Evolutionary conservation across 441 rosid species (phyloP), one percentile per base, ranked within the genome.

Genomic region (Populus hybrid): DNA sequence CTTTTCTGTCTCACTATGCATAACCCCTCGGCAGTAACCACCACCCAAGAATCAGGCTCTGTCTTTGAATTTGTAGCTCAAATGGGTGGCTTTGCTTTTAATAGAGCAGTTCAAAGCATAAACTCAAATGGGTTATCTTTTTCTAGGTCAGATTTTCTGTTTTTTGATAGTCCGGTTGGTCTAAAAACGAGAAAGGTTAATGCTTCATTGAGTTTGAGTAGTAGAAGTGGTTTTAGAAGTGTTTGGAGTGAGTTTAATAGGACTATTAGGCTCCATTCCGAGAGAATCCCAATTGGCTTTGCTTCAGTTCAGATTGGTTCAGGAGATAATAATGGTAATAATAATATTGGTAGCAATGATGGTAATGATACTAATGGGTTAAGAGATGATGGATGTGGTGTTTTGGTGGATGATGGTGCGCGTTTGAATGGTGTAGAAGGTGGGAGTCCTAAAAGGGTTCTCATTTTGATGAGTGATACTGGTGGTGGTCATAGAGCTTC

Each of bases 401-500:
- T 82, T 82, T 85, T 85, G 80, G 84, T 79, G 42, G 91, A 81
- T 3, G 95, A 90, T 77, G 94, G 91, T 3, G 80, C 80, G 88
- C 88, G 87, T 26, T 84, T 85, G 84, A 89, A 86, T 80, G 85
- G 80, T 0, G 87, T 84, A 2, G 94, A 64, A 83, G 78, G 80
- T 59, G 90, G 84, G 78, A 69, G 76, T 32, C 93, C 93, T 0
- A 95, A 92, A 82, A 95, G 87, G 77, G 95, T 95, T 74, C 80
- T 94, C 83, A 94, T 95, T 87, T 86, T 95, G 92, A 95, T 95
- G 99, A 95, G 97, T 77, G 98, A 95, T 73, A 95, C 99, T 6
- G 98, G 99, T 28, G 99, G 99, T 8, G 99, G 99, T 64, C 99
- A 95, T 72, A 73, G 99, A 81, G 97, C 99, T 69, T 95, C 99